phyloP scores from a whole-genome alignment of 345 rosid genomes.

The Citrus medica region DNA sequence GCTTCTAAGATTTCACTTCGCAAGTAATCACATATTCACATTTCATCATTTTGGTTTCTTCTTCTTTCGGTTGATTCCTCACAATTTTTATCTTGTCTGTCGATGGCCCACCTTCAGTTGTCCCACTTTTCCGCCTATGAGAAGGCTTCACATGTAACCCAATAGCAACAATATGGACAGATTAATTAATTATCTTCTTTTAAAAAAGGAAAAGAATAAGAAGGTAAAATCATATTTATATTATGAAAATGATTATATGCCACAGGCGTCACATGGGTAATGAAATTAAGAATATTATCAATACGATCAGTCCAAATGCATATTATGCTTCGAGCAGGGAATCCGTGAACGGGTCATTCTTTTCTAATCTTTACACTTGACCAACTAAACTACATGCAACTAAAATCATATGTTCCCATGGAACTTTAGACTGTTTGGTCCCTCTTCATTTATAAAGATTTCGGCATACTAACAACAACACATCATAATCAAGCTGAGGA shows the following conservation, averaged over 20 bases:
- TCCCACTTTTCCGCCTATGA: background rate
- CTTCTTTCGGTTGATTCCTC: background rate
- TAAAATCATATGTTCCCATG: background rate
- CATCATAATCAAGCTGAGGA: background rate
- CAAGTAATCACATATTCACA: constrained; percentile 3
- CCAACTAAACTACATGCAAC: background rate
- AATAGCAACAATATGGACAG: background rate
- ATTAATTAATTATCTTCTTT: background rate
- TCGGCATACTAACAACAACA: too few relatives aligned
- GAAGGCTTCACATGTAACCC: background rate
- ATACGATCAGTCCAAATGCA: background rate
- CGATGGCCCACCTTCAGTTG: constrained; percentile 8
- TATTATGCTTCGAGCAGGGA: background rate
- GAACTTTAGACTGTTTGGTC: background rate
- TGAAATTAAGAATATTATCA: background rate
- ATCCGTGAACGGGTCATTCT: background rate
- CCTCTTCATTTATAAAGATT: background rate
- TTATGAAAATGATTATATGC: background rate
- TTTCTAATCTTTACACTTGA: background rate
- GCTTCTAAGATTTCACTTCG: constrained; percentile 13
- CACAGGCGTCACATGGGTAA: background rate
- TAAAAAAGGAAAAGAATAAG: too few relatives aligned
- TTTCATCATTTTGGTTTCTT: constrained; percentile 6
- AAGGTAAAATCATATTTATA: too few relatives aligned
- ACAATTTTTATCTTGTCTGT: background rate